These are phyloP conservation scores for Ceratobasidium theobromae DNA, from an alignment of 1,284 basidiomycete genomes.

Conservation along the genomic window DNA sequence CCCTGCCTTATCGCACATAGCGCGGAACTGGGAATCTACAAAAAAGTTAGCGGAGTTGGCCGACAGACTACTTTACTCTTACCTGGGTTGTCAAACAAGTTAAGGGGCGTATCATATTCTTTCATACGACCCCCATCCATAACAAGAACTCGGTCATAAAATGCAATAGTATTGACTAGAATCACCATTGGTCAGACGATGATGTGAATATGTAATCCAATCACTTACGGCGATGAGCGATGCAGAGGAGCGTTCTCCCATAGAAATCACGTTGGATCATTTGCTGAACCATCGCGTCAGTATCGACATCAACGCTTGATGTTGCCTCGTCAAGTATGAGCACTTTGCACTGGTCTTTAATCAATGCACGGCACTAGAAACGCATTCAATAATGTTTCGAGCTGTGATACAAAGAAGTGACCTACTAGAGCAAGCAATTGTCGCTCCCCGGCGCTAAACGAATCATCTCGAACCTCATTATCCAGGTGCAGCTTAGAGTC, in stretches of 20 bases:
- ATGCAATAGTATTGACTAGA: constrained; percentile 63
- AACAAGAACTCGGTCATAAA: constrained; percentile 73
- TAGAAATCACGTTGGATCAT: constrained; percentile 75
- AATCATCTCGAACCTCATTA: constrained; percentile 64
- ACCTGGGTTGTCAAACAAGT: constrained; percentile 64
- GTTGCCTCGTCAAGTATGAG: constrained; percentile 67
- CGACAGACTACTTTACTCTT: constrained; percentile 51
- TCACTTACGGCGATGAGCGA: constrained; percentile 59
- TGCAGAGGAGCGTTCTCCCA: constrained; percentile 63
- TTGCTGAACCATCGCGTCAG: constrained; percentile 71
- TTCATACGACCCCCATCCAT: constrained; percentile 63
- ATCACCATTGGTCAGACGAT: neutral
- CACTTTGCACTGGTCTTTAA: constrained; percentile 28
- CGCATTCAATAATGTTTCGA: constrained; percentile 70
- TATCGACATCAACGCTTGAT: constrained; percentile 81
- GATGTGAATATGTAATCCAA: neutral
- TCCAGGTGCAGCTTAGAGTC: constrained; percentile 51
- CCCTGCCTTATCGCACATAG: constrained; percentile 72
- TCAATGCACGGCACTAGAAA: constrained; percentile 42
- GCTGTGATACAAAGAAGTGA: constrained; percentile 73
- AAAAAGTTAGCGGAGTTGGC: neutral
- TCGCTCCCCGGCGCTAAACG: constrained; percentile 77
- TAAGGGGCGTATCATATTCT: constrained; percentile 77
- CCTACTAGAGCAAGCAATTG: constrained; percentile 61
- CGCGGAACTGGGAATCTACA: constrained; percentile 43